Evolutionary conservation across 345 rosid species (phyloP).

Genomic region (Microthlaspi erraticum): DNA sequence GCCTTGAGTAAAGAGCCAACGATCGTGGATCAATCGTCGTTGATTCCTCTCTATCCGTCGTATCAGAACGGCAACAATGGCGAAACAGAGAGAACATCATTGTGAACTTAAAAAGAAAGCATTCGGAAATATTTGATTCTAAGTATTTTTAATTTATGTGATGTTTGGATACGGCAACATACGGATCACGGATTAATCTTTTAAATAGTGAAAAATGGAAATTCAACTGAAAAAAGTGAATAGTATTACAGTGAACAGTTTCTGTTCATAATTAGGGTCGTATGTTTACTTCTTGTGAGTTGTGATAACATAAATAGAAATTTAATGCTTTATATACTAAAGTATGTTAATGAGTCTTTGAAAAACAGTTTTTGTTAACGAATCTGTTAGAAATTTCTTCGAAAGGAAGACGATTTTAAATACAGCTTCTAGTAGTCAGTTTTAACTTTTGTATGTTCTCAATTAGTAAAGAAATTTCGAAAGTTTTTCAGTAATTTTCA

Average conservation of each 20-base stretch:
- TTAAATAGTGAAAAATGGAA: too few relatives aligned
- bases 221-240: not conserved
- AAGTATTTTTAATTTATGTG: not conserved
- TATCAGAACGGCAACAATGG: slow-evolving; percentile 29
- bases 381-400: slow-evolving; percentile 5
- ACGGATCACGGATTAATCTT: too few relatives aligned
- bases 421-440: not conserved
- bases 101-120: not conserved
- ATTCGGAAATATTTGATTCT: not conserved
- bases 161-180: not conserved
- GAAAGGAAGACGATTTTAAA: not conserved
- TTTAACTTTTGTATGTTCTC: not conserved
- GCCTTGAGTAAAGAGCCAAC: not conserved
- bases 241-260: slow-evolving; percentile 15
- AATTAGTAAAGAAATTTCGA: not conserved
- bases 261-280: slow-evolving; percentile 2
- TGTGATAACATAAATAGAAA: not conserved
- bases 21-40: not conserved
- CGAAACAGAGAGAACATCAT: slow-evolving; percentile 25
- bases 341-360: not conserved
- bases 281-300: not conserved
- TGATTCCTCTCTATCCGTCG: slow-evolving; percentile 1
- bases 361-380: slow-evolving; percentile 19
- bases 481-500: not conserved
- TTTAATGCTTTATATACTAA: not conserved